Evolutionary conservation across 129 eudicot genomes (phyloP).

Genomic region (Saposhnikovia divaricata): DNA sequence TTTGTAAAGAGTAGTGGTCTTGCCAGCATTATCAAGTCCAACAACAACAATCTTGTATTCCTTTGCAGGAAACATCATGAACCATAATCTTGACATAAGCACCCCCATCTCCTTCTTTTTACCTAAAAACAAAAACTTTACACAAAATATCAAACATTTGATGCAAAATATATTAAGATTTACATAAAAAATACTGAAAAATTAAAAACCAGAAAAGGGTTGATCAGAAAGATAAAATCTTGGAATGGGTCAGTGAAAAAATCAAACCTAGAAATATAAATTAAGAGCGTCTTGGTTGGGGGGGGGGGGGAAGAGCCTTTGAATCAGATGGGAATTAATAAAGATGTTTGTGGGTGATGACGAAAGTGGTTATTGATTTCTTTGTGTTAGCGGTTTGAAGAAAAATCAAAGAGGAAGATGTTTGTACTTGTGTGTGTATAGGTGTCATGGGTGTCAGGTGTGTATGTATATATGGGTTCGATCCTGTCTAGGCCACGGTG

Average conservation of each 20-base stretch:
- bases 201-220: background rate
- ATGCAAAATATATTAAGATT: background rate
- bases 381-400: background rate
- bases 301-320: background rate
- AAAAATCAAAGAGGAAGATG: background rate
- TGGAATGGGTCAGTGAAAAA: background rate
- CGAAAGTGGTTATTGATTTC: background rate
- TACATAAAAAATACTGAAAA: background rate
- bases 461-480: background rate
- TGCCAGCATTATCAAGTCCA: slow-evolving; percentile 93
- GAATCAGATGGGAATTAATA: background rate
- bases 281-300: background rate
- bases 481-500: slow-evolving; percentile 9
- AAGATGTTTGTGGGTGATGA: background rate
- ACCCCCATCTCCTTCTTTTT: slow-evolving; percentile 56
- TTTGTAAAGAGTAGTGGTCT: slow-evolving; percentile 95
- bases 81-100: slow-evolving; percentile 83
- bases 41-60: slow-evolving; percentile 96
- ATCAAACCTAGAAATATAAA: background rate
- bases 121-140: background rate
- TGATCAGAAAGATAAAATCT: background rate
- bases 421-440: background rate
- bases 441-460: background rate
- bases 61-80: slow-evolving; percentile 93
- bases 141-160: background rate